Conservation (phyloP, 495 filamentous ascomycete species). For the Penicillium parvum region DNA sequence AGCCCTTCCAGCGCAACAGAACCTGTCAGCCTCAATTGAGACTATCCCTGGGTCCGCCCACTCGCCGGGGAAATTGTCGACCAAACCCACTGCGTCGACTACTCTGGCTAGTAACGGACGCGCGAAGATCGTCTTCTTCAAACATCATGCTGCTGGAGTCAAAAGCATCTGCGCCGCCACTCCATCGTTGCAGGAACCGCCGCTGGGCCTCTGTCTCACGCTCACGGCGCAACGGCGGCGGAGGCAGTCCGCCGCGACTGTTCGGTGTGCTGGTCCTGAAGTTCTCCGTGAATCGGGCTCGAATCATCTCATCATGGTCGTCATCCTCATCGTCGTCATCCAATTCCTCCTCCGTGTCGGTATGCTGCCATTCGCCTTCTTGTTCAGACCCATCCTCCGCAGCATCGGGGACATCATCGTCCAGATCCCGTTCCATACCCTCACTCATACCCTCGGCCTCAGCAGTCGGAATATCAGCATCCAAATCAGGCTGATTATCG, state of each 20-base stretch:
- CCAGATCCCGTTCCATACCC: slow-evolving; percentile 31
- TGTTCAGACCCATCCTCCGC: slow-evolving; percentile 27
- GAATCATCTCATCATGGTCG: slow-evolving; percentile 19
- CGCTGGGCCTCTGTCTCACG: slow-evolving; percentile 42
- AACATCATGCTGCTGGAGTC: slow-evolving; percentile 39
- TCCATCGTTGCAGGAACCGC: slow-evolving; percentile 44
- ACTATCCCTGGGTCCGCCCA: slow-evolving; percentile 40
- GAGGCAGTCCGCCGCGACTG: slow-evolving; percentile 31
- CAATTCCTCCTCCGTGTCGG: slow-evolving; percentile 74
- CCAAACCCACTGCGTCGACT: slow-evolving; percentile 37
- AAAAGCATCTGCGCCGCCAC: slow-evolving; percentile 41
- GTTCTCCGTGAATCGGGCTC: slow-evolving; percentile 24
- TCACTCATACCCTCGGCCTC: slow-evolving; percentile 27
- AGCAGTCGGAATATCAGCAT: slow-evolving; percentile 40
- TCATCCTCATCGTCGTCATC: slow-evolving; percentile 43
- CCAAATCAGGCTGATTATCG: slow-evolving; percentile 41
- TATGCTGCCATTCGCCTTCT: slow-evolving; percentile 59
- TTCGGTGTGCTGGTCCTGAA: slow-evolving; percentile 40
- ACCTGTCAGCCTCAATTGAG: slow-evolving; percentile 22
- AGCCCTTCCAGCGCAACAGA: no score
- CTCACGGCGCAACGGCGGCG: slow-evolving; percentile 19
- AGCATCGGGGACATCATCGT: slow-evolving; percentile 44
- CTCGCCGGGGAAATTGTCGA: slow-evolving; percentile 33
- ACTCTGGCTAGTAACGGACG: slow-evolving; percentile 39
- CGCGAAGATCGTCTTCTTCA: slow-evolving; percentile 41